Evolutionary conservation across 2,329 filamentous ascomycete species (phyloP).

Genomic region (Hypocreales sp.): DNA sequence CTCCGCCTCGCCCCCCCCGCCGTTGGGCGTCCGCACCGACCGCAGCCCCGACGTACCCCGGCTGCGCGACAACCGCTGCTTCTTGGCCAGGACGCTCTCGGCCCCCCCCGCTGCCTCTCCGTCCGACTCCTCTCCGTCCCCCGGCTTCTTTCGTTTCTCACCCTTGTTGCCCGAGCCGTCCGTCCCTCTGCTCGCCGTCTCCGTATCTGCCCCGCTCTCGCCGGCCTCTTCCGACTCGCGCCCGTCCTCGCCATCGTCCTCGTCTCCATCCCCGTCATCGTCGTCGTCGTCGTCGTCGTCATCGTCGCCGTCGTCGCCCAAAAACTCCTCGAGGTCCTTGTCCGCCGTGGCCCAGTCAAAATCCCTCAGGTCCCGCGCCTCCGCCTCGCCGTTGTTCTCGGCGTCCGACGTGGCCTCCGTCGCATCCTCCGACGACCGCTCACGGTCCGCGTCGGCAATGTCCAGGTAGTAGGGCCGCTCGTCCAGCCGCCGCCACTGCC

Average conservation of each 20-base stretch:
- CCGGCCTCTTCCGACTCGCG: slow-evolving; percentile 5
- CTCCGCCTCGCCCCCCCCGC: slow-evolving; percentile 15
- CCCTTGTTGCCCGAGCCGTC: not conserved
- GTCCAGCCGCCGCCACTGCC: slow-evolving; percentile 66
- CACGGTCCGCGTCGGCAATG: slow-evolving; percentile 54
- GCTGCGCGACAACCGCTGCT: slow-evolving; percentile 30
- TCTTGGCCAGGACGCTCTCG: slow-evolving; percentile 31
- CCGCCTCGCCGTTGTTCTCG: slow-evolving; percentile 13
- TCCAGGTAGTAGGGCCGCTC: slow-evolving; percentile 66
- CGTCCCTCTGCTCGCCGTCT: slow-evolving; percentile 11
- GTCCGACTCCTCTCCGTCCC: slow-evolving; percentile 16
- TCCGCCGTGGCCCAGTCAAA: slow-evolving; percentile 51
- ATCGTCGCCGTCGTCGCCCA: slow-evolving; percentile 39
- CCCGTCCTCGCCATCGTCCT: slow-evolving; percentile 3
- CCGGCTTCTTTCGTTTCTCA: slow-evolving; percentile 16
- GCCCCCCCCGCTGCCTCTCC: slow-evolving; percentile 14
- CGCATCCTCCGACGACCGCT: slow-evolving; percentile 16
- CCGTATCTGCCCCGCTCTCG: slow-evolving; percentile 9
- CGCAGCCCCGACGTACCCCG: slow-evolving; percentile 30
- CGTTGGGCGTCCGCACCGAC: slow-evolving; percentile 25
- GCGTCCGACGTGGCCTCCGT: slow-evolving; percentile 15
- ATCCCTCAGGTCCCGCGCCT: slow-evolving; percentile 29
- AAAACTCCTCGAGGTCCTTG: slow-evolving; percentile 62
- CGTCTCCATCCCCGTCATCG: slow-evolving; percentile 5
- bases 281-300: slow-evolving; percentile 22